A percentile compares a stretch with the other conserved stretches of the same genome.
phyloP scores from a whole-genome alignment of 2,329 filamentous ascomycete genomes.

The Colletotrichum sp. region DNA sequence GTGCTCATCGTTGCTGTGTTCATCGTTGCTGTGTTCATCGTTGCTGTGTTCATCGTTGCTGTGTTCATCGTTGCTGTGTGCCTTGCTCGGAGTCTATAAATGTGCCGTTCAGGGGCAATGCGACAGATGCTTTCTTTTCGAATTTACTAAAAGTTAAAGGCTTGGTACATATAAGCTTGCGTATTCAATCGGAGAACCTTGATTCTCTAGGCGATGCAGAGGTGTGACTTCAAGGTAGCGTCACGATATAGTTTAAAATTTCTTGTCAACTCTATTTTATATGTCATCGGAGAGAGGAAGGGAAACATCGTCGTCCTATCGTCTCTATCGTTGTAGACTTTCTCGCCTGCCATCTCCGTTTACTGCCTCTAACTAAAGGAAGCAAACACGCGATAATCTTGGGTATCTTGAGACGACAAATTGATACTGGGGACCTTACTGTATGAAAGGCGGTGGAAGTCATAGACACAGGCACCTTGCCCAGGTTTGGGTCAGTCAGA shows the following conservation, averaged over 20 bases:
- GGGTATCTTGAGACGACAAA: not conserved
- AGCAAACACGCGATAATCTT: not conserved
- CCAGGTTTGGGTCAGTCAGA: not conserved
- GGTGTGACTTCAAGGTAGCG: not conserved
- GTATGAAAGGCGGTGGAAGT: not conserved
- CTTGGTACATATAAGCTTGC: not conserved
- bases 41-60: not conserved
- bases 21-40: not conserved
- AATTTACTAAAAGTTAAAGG: not conserved
- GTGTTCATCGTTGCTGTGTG: not conserved
- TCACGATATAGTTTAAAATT: not conserved
- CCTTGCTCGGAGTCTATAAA: not conserved
- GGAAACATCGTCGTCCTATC: not conserved
- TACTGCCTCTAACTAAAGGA: not conserved
- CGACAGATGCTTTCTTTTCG: not conserved
- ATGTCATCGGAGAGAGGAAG: not conserved
- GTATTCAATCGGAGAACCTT: not conserved
- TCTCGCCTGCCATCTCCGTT: not conserved
- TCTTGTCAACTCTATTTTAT: not conserved
- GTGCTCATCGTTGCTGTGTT: too few relatives aligned
- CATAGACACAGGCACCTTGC: not conserved
- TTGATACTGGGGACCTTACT: not conserved
- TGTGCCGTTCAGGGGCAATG: not conserved
- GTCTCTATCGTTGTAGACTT: rapidly evolving
- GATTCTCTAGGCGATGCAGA: not conserved